Evolutionary conservation across 1,284 basidiomycete species (phyloP).

Genomic region (Cystobasidium pallidum): DNA sequence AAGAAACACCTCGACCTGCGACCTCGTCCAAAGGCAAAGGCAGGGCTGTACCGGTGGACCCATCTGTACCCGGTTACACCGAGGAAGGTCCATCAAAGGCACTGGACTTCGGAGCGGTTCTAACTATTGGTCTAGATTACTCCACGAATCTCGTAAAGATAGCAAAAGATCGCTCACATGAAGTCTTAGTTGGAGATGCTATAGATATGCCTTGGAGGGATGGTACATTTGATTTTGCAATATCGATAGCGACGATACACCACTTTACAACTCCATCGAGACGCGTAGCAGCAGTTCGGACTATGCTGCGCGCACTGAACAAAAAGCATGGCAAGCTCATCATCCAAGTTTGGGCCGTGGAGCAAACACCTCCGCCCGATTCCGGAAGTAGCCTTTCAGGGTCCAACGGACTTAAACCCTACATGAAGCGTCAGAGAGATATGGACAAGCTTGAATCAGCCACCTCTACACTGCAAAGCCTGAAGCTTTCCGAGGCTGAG

Average conservation of each 20-base stretch:
- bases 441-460: slow-evolving; percentile 38
- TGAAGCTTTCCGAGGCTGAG: slow-evolving; percentile 1
- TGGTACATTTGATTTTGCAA: slow-evolving; percentile 83
- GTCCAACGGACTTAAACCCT: neutral
- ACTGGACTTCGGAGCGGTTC: slow-evolving; percentile 61
- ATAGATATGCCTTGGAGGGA: slow-evolving; percentile 70
- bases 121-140: slow-evolving; percentile 81
- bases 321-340: slow-evolving; percentile 71
- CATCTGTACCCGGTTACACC: neutral
- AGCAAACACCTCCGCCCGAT: slow-evolving; percentile 68
- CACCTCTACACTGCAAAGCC: slow-evolving; percentile 2
- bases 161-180: slow-evolving; percentile 68
- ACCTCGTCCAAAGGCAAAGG: slow-evolving; percentile 40
- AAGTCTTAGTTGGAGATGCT: slow-evolving; percentile 76
- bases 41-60: slow-evolving; percentile 21
- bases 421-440: slow-evolving; percentile 27
- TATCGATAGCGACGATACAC: slow-evolving; percentile 93
- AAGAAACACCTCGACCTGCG: neutral
- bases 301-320: slow-evolving; percentile 68
- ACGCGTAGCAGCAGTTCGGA: slow-evolving; percentile 67
- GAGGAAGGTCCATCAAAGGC: neutral
- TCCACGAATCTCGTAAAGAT: slow-evolving; percentile 69
- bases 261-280: slow-evolving; percentile 80
- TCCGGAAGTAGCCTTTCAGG: neutral
- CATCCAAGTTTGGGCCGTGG: slow-evolving; percentile 98